Evolutionary conservation across 495 filamentous ascomycete species (phyloP), one percentile per base, ranked within the genome.

Genomic region (Penicillium robsamsonii): DNA sequence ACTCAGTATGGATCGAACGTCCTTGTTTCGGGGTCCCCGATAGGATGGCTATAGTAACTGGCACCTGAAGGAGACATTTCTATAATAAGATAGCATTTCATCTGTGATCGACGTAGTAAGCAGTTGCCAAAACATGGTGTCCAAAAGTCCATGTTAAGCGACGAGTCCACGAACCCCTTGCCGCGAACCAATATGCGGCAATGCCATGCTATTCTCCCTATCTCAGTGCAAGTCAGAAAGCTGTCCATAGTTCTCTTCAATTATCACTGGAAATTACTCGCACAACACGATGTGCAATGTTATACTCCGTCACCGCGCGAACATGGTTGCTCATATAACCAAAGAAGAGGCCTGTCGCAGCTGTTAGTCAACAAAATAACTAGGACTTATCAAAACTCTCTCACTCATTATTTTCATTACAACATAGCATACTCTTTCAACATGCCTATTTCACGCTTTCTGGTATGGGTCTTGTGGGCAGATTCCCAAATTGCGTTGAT

Each of bases 371-470:
- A 43, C 30, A 20, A 4, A 13, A 22, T 15, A 3, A 10, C 1
- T 31, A 46, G 3, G n/a, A 27, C 5, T 40, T 20, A 17, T 8
- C 11, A 12, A 30, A 47, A 18, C 25, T 22, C 42, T 38, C 63
- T 49, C n/a, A 64, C 70, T 66, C 27, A 73, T 60, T 13, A 71
- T 45, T 67, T 73, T 73, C 52, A 75, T 60, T 5, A 64, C 47
- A 48, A 40, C 38, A 47, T 75, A 76, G n/a, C 67, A 74, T 75
- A 1, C 55, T 77, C 73, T 47, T 59, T 54, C 2, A 75, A 4
- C 2, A 62, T 2, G 2, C 67, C 61, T 63, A 72, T 71, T 31
- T 68, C 57, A 13, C 68, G 56, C 44, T 77, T 75, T 2, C 11
- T 61, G 38, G 62, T 63, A 42, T 75, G 68, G 42, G 59, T 64